A percentile compares a stretch with the other conserved stretches of the same genome.
These are phyloP conservation scores for Pholiota molesta DNA, from an alignment of 768 basidiomycete genomes.

Conservation along the genomic window DNA sequence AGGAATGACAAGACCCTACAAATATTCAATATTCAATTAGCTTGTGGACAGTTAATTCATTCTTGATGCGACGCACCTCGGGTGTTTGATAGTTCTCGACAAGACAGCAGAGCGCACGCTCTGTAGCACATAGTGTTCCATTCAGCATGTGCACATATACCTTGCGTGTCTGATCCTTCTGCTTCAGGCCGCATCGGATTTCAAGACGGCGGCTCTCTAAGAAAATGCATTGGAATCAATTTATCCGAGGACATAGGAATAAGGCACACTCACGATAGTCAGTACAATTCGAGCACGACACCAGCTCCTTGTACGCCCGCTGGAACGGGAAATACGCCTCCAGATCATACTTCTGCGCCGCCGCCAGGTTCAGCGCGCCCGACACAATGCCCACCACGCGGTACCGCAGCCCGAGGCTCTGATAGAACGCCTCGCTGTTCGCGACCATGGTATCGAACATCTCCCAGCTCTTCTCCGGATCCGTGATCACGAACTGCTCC, in stretches of 20 bases:
- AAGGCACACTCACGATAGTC: conserved; percentile 84
- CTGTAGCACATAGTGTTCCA: conserved; percentile 95
- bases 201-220: conserved; percentile 92
- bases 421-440: conserved; percentile 93
- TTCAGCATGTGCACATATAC: conserved; percentile 99
- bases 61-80: conserved; percentile 58
- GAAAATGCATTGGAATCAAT: conserved; percentile 8
- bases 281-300: conserved; percentile 97
- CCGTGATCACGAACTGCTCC: conserved; percentile 95
- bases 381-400: conserved; percentile 94
- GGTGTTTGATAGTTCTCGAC: conserved; percentile 99
- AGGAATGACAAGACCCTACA: conserved; percentile 87
- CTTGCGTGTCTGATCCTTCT: conserved; percentile 87
- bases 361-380: conserved; percentile 95
- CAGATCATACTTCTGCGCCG: conserved; percentile 95
- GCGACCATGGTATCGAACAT: conserved; percentile 91
- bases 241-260: not conserved
- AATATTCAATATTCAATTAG: conserved; percentile 7
- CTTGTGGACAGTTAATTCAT: conserved; percentile 3
- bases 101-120: conserved; percentile 93
- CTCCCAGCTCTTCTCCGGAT: conserved; percentile 93
- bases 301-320: conserved; percentile 93
- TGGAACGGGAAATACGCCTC: conserved; percentile 99
- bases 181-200: conserved; percentile 90
- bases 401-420: conserved; percentile 92